Evolutionary conservation across 306 rosid species (phyloP).

Genomic region (Albizia julibrissin): DNA sequence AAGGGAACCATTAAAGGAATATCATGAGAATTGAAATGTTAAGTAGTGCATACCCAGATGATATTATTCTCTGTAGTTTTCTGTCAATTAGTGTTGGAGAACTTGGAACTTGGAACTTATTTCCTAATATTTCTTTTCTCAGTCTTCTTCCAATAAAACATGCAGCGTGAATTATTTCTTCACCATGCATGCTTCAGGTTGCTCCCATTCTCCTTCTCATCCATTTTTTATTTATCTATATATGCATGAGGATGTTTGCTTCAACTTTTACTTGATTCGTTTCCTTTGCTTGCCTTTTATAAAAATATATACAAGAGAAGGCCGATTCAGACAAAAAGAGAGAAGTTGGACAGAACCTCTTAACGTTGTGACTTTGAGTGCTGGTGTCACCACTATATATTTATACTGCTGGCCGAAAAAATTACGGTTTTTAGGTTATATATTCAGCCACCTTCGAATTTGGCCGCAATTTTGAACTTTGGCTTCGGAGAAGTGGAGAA

Average conservation of each 20-base stretch:
- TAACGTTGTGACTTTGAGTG: too few species aligned
- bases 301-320: background rate
- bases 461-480: background rate
- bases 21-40: background rate
- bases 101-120: constrained; percentile 18
- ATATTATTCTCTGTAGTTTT: constrained; percentile 1
- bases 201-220: background rate
- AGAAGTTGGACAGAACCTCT: too few species aligned
- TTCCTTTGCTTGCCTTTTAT: too few species aligned
- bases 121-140: background rate
- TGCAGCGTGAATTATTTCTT: background rate
- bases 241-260: too few species aligned
- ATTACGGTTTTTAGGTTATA: background rate
- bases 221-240: too few species aligned
- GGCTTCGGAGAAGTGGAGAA: background rate
- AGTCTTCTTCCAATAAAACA: background rate
- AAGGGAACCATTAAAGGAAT: background rate
- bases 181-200: background rate
- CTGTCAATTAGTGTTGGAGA: background rate
- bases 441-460: background rate
- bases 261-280: too few species aligned
- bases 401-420: too few species aligned
- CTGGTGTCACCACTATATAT: too few species aligned
- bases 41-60: background rate
- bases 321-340: background rate